Base-by-base conservation (phyloP, 2,329 filamentous ascomycete genomes). In the Alternaria brassicicola region DNA sequence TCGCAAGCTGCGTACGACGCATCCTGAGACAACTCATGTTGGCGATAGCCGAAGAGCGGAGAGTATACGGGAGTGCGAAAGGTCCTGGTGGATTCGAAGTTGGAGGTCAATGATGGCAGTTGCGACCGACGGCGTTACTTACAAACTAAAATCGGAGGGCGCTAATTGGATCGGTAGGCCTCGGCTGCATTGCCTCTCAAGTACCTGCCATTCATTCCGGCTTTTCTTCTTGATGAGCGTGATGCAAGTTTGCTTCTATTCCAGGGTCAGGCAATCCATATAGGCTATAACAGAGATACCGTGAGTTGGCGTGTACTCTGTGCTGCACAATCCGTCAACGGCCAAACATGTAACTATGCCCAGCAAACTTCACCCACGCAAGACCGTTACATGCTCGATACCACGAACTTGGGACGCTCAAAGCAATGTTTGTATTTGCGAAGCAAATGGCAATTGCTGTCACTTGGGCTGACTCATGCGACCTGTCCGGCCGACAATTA, bases 1-100 rank as follows among this genome's bases (percentile, higher is more conserved):
- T 76, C 58, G 72, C 70, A 62, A 77, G 69, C 68, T 75, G 74
- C 67, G 65, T 66, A 66, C 73, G 73, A 69, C 72, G 73, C 74
- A 76, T 76, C 71, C 69, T 75, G 69, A 76, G 73, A 59, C 72
- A 76, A 67, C 73, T 76, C 75, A 77, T 77, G 59, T 68, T 74
- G 70, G 70, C 64, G 57, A 59, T 65, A 64, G 67, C 65, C 66
- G 62, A 63, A 64, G 65, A 64, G 67, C 66, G 68, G 67, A 71
- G 68, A 70, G 69, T 51, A 58, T 55, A 48, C 46, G 53, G 57
- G 54, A 59, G 53, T 61, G 61, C 59, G 45, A 57, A 57, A 59
- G 65, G 66, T 62, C 57, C 64, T 49, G 59, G 61, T 65, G 65
- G 62, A 63, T 70, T 65, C 62, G 54, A 62, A 57, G 62, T 57